Percentiles rank a stretch among this genome's conserved stretches.
These are phyloP conservation scores for Chalciporus sphaerocephalus DNA, from an alignment of 768 basidiomycete genomes.

Conservation along the genomic window DNA sequence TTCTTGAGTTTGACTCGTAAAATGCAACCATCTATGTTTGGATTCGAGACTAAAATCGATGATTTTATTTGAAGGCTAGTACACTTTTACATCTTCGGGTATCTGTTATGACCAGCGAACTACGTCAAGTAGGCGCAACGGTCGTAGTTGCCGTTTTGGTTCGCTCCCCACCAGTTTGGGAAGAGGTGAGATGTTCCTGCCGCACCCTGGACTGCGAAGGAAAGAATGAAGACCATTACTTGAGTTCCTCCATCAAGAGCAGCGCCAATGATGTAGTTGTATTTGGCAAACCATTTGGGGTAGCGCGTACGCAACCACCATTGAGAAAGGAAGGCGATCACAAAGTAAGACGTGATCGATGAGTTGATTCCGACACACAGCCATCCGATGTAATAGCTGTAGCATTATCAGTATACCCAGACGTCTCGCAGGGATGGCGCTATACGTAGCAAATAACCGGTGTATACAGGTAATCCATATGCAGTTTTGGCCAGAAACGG, in stretches of 20 bases:
- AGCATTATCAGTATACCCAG: constrained; percentile 7
- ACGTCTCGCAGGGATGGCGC: background rate
- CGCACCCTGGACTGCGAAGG: constrained; percentile 50
- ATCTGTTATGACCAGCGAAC: too few species aligned
- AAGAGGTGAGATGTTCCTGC: constrained; percentile 46
- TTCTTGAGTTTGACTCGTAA: too few species aligned
- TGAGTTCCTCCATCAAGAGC: constrained; percentile 43
- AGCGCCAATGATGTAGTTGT: constrained; percentile 65
- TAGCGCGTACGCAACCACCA: constrained; percentile 53
- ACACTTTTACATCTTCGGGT: too few species aligned
- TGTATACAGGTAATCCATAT: constrained; percentile 31
- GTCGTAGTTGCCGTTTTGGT: constrained; percentile 43
- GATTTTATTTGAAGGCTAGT: too few species aligned
- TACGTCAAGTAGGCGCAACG: constrained; percentile 23
- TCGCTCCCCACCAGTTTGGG: constrained; percentile 57
- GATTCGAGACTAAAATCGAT: too few species aligned
- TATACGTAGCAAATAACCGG: constrained; percentile 27
- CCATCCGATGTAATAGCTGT: constrained; percentile 37
- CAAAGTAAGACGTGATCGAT: constrained; percentile 41
- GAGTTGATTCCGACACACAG: constrained; percentile 57
- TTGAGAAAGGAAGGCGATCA: constrained; percentile 56
- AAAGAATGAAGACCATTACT: constrained; percentile 53
- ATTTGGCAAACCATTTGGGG: constrained; percentile 63
- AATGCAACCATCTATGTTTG: too few species aligned
- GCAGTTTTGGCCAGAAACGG: constrained; percentile 32